A percentile compares a stretch with the other conserved stretches of the same genome.
phyloP scores from a whole-genome alignment of 768 basidiomycete species.

The Phylloporus sp. region DNA sequence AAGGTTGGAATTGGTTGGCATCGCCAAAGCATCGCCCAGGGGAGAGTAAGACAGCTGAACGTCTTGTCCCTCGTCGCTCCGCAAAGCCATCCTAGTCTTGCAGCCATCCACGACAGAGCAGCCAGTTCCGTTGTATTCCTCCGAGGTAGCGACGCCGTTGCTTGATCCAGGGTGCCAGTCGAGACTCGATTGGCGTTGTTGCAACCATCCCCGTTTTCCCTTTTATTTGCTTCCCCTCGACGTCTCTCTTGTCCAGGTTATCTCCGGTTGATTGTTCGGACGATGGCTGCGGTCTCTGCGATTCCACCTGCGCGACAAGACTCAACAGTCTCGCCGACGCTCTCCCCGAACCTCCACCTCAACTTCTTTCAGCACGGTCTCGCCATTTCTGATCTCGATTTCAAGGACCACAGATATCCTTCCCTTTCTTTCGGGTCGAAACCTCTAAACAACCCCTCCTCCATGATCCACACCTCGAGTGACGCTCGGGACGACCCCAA shows the following conservation, averaged over 20 bases:
- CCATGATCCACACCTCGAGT: conserved; percentile 29
- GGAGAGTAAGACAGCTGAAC: conserved; percentile 1
- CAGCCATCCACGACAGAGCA: not conserved
- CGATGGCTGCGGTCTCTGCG: conserved; percentile 46
- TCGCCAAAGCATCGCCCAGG: conserved; percentile 13
- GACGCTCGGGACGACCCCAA: conserved; percentile 24
- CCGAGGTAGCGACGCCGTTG: not conserved
- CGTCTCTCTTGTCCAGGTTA: conserved; percentile 12
- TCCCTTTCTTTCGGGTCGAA: conserved; percentile 27
- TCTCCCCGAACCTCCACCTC: conserved; percentile 34
- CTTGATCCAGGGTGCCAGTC: not conserved
- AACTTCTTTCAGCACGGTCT: conserved; percentile 51
- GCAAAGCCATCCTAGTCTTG: not conserved
- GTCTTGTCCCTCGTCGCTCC: not conserved
- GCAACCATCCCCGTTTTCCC: conserved; percentile 4
- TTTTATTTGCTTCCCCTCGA: conserved; percentile 10
- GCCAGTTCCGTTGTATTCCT: not conserved
- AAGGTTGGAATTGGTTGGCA: conserved; percentile 15
- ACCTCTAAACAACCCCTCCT: conserved; percentile 21
- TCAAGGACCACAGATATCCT: conserved; percentile 61
- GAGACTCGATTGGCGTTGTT: conserved; percentile 2
- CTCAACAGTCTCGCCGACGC: conserved; percentile 25
- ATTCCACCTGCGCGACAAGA: conserved; percentile 46
- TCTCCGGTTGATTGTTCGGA: conserved; percentile 21
- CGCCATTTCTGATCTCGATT: conserved; percentile 55